Conservation (phyloP, 257 asterid genomes). For the Voacanga thouarsii region DNA sequence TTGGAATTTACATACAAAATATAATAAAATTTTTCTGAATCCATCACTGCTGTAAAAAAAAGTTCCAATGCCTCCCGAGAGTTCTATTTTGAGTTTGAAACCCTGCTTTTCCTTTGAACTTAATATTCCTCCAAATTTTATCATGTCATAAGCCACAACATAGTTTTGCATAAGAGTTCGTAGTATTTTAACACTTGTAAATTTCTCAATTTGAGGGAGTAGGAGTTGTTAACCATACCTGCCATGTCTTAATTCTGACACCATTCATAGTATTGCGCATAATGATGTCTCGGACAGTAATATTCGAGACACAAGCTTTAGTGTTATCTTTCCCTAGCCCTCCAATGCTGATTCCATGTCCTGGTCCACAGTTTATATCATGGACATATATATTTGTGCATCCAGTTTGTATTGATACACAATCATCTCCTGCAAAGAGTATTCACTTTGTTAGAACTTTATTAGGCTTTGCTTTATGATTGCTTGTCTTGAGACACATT, state of each 20-base stretch:
- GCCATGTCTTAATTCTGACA: slow-evolving; percentile 84
- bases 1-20: neutral
- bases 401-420: slow-evolving; percentile 90
- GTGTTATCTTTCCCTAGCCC: slow-evolving; percentile 74
- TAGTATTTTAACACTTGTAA: neutral
- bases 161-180: neutral
- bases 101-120: neutral
- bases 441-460: slow-evolving; percentile 4
- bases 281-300: slow-evolving; percentile 59
- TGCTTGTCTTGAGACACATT: neutral
- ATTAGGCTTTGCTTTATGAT: neutral
- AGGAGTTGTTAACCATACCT: slow-evolving; percentile 41
- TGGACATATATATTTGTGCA: slow-evolving; percentile 73
- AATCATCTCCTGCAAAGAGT: slow-evolving; percentile 71
- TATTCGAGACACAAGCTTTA: slow-evolving; percentile 84
- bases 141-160: neutral
- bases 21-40: neutral
- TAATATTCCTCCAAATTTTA: neutral
- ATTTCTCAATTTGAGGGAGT: neutral
- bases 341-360: slow-evolving; percentile 97
- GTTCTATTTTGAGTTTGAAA: neutral
- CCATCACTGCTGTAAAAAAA: neutral
- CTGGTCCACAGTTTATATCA: slow-evolving; percentile 79
- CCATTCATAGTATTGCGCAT: slow-evolving; percentile 75
- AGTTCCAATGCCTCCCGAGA: neutral